Evolutionary conservation across 2,329 filamentous ascomycete species (phyloP), one percentile per base, ranked within the genome.

Genomic region (Sporothrix phasma): DNA sequence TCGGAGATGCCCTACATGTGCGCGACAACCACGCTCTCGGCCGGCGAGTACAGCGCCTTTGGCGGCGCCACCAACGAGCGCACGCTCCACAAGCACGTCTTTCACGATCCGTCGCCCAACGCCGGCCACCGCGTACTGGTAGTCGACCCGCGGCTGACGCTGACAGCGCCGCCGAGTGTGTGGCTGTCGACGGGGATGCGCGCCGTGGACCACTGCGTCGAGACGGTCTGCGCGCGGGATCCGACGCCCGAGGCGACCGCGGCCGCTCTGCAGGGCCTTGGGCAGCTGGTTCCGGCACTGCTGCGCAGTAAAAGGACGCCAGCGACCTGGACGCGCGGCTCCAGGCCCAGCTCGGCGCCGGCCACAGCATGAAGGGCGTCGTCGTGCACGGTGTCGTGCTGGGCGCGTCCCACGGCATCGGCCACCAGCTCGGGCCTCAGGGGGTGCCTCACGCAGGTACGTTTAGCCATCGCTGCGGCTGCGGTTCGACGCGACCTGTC

Each of bases 171-270:
- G 0, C 71, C 74, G 10, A 71, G 72, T 7, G 74, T 84, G 22
- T 87, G 83, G 84, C 73, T 86, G 1, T 81, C 79, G 49, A 84
- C 82, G 0, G 84, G 84, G 0, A 75, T 86, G 7, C 75, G 83
- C 8, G 77, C 80, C 0, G 76, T 85, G 0, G 83, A 85, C 67
- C 82, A 85, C 69, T 84, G 81, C 64, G 78, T 85, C 3, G 83
- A 85, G 71, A 79, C 79, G 1, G 70, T 82, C 4, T 83, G 79
- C 66, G 79, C 78, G 0, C 69, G 77, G 1, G 66, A 69, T 2
- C 77, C 80, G 10, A 69, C 71, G 7, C 70, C 72, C 0, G 70
- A 73, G 24, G 77, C 76, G 24, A 61, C 64, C 19, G 67, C 43
- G 2, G 37, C 49, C 15, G 66, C 66, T 0, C 68, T 71, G 53